Evolutionary conservation across 23 red algal genomes (phyloP).

Genomic region (Chondrus crispus): DNA sequence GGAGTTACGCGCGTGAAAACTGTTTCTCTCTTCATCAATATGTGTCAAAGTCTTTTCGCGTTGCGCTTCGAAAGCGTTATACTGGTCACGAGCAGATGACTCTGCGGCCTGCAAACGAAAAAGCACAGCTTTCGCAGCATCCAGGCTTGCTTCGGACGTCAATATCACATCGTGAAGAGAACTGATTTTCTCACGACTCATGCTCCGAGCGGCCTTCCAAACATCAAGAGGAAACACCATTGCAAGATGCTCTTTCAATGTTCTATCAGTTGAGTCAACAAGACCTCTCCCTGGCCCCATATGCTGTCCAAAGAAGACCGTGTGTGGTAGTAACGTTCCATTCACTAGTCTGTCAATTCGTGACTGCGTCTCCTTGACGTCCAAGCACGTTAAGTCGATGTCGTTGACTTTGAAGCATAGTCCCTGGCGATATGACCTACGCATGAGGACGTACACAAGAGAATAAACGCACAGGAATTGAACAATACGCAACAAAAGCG

Average conservation of each 20-base stretch:
- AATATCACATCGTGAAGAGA: neutral
- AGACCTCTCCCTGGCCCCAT: slow-evolving; percentile 51
- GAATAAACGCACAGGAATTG: too few relatives aligned
- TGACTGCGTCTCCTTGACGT: slow-evolving; percentile 67
- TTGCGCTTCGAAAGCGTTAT: neutral
- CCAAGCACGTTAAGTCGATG: slow-evolving; percentile 53
- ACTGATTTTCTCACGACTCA: neutral
- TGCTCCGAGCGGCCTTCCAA: slow-evolving; percentile 39
- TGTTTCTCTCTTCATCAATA: neutral
- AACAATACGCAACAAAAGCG: neutral
- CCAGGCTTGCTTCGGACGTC: neutral
- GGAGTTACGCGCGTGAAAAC: neutral
- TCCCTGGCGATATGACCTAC: slow-evolving; percentile 42
- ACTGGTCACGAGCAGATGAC: neutral
- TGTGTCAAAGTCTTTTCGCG: neutral
- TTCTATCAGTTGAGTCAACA: slow-evolving; percentile 40
- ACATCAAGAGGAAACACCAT: slow-evolving; percentile 52
- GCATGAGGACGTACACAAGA: neutral
- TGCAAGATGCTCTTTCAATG: slow-evolving; percentile 47
- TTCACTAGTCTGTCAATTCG: slow-evolving; percentile 60
- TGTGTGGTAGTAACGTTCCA: slow-evolving; percentile 56
- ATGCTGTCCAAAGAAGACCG: slow-evolving; percentile 89
- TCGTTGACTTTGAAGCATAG: slow-evolving; percentile 48
- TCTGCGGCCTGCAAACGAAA: neutral
- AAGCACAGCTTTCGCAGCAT: slow-evolving; percentile 11